phyloP scores from a whole-genome alignment of 164 flowering plant species.

The Vitis cinerea region DNA sequence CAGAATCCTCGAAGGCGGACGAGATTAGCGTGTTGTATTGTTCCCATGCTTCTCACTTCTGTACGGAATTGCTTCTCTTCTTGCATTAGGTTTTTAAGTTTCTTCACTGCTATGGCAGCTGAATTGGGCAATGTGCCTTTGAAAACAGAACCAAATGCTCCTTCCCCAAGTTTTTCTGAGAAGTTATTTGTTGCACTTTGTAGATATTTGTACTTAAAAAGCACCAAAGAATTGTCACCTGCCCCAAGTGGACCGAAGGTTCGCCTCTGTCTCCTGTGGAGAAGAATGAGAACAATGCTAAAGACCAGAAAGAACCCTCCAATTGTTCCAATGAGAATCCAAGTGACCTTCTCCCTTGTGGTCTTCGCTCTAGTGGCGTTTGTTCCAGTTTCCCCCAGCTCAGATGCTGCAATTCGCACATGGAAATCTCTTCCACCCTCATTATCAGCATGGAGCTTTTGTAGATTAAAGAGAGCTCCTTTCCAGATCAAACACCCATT shows the following conservation, averaged over 20 bases:
- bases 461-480: constrained; percentile 1
- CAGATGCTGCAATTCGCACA: background rate
- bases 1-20: constrained; percentile 59
- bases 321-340: background rate
- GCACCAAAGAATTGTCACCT: constrained; percentile 34
- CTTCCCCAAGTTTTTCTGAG: constrained; percentile 52
- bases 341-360: background rate
- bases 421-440: background rate
- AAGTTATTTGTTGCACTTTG: constrained; percentile 49
- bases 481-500: constrained; percentile 13
- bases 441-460: background rate
- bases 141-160: constrained; percentile 58
- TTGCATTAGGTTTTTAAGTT: constrained; percentile 49
- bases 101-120: constrained; percentile 44
- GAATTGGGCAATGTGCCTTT: constrained; percentile 45
- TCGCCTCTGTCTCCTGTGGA: constrained; percentile 10
- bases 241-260: constrained; percentile 7
- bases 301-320: background rate
- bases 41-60: constrained; percentile 72
- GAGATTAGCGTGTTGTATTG: constrained; percentile 57
- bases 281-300: background rate
- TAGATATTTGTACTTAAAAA: constrained; percentile 39
- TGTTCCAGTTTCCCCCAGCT: background rate
- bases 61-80: constrained; percentile 60
- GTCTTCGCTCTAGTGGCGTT: background rate